Percentiles rank a stretch among this genome's conserved stretches.
These are phyloP conservation scores for Datura wrightii DNA, from an alignment of 257 asterid species.

Conservation along the genomic window DNA sequence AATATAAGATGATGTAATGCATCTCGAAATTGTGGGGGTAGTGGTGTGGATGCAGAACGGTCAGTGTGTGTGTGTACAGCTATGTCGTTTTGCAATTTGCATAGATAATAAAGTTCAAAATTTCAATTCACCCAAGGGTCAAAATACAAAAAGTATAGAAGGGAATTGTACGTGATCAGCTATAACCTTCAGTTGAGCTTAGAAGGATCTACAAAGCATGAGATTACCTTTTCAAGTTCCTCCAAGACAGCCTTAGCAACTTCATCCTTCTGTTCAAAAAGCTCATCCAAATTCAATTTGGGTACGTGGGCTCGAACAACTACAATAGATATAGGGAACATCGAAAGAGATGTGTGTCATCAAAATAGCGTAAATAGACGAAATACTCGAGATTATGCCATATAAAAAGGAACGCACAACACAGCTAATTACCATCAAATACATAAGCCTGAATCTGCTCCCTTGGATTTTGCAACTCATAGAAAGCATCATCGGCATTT, in stretches of 20 bases:
- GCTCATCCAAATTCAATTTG: conserved; percentile 84
- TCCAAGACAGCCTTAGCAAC: conserved; percentile 91
- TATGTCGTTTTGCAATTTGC: not conserved
- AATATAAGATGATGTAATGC: not conserved
- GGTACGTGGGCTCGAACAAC: conserved; percentile 99
- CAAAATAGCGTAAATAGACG: not conserved
- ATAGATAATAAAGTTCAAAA: not conserved
- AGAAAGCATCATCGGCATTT: conserved; percentile 96
- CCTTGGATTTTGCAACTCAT: conserved; percentile 84
- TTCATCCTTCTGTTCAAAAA: conserved; percentile 91
- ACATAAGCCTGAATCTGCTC: conserved; percentile 96
- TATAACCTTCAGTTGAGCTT: not conserved
- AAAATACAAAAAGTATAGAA: not conserved
- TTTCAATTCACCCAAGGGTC: not conserved
- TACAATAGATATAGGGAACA: conserved; percentile 36
- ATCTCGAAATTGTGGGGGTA: not conserved
- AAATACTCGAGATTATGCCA: conserved; percentile 25
- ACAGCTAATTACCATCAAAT: conserved; percentile 71
- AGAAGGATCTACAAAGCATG: not conserved
- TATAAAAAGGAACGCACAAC: not conserved
- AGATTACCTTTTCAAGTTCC: conserved; percentile 89
- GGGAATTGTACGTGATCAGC: not conserved
- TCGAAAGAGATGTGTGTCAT: not conserved
- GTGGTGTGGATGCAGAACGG: not conserved
- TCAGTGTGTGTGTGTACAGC: not conserved